A percentile compares a stretch with the other conserved stretches of the same genome.
These are phyloP conservation scores for Canariomyces notabilis DNA, from an alignment of 2,329 filamentous ascomycete genomes.

Conservation along the genomic window DNA sequence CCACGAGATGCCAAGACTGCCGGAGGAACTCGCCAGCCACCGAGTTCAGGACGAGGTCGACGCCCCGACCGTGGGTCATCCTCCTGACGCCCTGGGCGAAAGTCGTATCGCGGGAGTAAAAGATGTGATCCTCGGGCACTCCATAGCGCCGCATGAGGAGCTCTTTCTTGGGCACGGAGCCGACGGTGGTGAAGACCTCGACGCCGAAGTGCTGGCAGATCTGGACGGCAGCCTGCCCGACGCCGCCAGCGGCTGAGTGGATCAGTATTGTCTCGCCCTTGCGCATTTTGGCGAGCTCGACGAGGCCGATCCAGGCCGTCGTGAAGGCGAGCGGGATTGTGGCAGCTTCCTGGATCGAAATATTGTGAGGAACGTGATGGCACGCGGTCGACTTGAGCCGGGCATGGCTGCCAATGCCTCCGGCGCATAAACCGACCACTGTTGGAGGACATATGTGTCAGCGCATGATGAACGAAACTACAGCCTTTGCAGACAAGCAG, in stretches of 20 bases:
- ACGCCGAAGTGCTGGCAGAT: conserved; percentile 8
- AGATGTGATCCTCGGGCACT: conserved; percentile 23
- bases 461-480: too few relatives aligned
- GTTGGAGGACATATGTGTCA: too few relatives aligned
- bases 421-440: too few relatives aligned
- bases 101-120: conserved; percentile 1
- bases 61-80: too few relatives aligned
- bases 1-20: conserved; percentile 39
- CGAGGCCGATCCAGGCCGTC: too few relatives aligned
- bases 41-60: conserved; percentile 39
- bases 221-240: conserved; percentile 21
- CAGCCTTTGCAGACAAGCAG: too few relatives aligned
- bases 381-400: too few relatives aligned
- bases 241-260: conserved; percentile 29
- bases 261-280: conserved; percentile 19
- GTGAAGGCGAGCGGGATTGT: too few relatives aligned
- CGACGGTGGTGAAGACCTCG: conserved; percentile 22
- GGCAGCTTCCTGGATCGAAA: too few relatives aligned
- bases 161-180: conserved; percentile 30
- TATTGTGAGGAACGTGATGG: too few relatives aligned
- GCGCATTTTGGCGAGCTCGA: conserved; percentile 23
- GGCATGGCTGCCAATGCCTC: too few relatives aligned
- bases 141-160: conserved; percentile 29
- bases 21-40: conserved; percentile 37
- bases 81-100: conserved; percentile 1